A percentile compares a stretch with the other conserved stretches of the same genome.
phyloP scores from a whole-genome alignment of 805 yeast species.

The Yarrowia porcina region DNA sequence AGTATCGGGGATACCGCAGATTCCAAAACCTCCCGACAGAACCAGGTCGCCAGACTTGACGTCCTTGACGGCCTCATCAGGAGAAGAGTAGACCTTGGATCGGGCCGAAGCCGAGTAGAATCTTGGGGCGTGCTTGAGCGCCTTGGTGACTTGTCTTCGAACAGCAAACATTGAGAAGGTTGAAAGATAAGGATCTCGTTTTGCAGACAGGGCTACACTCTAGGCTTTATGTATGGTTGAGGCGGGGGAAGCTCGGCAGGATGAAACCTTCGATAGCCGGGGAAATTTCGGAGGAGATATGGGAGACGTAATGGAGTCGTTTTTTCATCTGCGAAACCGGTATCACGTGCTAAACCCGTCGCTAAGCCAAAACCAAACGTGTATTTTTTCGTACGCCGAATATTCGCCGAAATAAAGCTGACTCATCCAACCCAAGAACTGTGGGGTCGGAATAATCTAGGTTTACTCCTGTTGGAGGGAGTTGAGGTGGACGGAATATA shows the following conservation, averaged over 20 bases:
- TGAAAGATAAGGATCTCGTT: background rate
- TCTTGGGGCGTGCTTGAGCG: background rate
- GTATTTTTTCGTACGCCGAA: background rate
- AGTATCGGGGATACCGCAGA: slow-evolving; percentile 49
- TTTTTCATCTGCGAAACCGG: background rate
- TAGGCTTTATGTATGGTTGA: slow-evolving; percentile 16
- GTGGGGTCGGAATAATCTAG: background rate
- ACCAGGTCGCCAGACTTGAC: slow-evolving; percentile 37
- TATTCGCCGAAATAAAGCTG: background rate
- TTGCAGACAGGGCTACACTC: background rate
- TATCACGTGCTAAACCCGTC: background rate
- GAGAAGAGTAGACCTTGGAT: slow-evolving; percentile 20
- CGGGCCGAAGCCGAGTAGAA: slow-evolving; percentile 17
- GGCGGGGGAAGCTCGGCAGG: slow-evolving; percentile 18
- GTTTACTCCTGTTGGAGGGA: background rate
- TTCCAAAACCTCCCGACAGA: slow-evolving; percentile 51
- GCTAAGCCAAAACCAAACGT: background rate
- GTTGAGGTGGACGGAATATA: too few relatives aligned
- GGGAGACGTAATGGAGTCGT: background rate
- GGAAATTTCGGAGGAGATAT: background rate
- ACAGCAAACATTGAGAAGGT: slow-evolving; percentile 11
- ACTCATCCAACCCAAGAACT: background rate
- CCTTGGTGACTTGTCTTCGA: slow-evolving; percentile 8
- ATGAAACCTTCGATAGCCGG: slow-evolving; percentile 21
- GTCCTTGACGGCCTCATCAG: slow-evolving; percentile 27